A percentile compares a stretch with the other conserved stretches of the same genome.
These are phyloP conservation scores for Quercus parvula DNA, from an alignment of 306 rosid genomes.

Conservation along the genomic window DNA sequence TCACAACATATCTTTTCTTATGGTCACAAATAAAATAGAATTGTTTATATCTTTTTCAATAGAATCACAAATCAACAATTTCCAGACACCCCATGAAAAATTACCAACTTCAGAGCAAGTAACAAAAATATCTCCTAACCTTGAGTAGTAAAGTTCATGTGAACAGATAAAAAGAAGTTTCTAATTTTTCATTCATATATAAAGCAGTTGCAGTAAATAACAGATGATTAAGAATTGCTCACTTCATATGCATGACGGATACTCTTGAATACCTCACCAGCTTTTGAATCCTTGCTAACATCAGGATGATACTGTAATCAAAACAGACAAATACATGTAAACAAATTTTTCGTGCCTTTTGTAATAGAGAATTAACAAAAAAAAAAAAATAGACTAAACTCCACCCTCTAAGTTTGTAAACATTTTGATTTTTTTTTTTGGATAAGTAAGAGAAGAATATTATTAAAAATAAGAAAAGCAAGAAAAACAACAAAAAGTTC, in stretches of 20 bases:
- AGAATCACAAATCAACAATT: background rate
- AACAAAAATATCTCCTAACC: slow-evolving; percentile 4
- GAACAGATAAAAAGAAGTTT: background rate
- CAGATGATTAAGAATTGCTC: slow-evolving; percentile 27
- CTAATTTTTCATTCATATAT: background rate
- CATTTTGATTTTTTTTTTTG: no score
- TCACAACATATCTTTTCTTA: background rate
- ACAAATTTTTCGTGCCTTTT: background rate
- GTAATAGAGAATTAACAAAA: background rate
- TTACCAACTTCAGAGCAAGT: background rate
- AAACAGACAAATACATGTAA: slow-evolving; percentile 10
- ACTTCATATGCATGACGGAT: slow-evolving; percentile 78
- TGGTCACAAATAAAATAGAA: background rate
- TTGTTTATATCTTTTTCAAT: background rate
- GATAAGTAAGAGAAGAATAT: no score
- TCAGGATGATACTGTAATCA: slow-evolving; percentile 85
- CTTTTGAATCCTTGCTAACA: slow-evolving; percentile 79
- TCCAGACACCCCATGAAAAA: background rate
- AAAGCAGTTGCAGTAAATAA: slow-evolving; percentile 14
- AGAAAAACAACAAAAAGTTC: no score
- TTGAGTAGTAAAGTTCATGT: background rate
- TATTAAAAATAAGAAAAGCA: no score
- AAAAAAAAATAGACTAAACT: background rate
- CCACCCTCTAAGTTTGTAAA: no score
- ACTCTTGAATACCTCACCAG: slow-evolving; percentile 70